Percentiles rank a stretch among this genome's conserved stretches.
phyloP scores from a whole-genome alignment of 1,284 basidiomycete genomes.

The Trichosporon asahii region DNA sequence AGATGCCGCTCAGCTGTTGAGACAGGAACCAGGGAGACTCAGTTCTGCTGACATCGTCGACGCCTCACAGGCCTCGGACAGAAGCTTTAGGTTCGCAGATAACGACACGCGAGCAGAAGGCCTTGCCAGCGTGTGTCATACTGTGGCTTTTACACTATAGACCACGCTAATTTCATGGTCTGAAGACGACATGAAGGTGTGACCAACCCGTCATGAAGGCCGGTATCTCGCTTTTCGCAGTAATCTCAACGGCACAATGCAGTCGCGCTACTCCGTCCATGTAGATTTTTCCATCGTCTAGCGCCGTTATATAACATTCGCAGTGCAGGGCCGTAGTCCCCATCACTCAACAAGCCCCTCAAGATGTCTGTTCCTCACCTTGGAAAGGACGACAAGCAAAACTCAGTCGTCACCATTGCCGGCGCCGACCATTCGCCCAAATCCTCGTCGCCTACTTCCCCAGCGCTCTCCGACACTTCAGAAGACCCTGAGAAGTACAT shows the following conservation, averaged over 20 bases:
- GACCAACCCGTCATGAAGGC: not conserved
- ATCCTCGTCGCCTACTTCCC: not conserved
- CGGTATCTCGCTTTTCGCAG: not conserved
- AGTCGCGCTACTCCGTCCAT: not conserved
- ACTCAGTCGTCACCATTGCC: not conserved
- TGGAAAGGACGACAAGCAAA: constrained; percentile 1
- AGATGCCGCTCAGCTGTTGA: not conserved
- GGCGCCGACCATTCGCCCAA: not conserved
- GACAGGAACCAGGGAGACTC: not conserved
- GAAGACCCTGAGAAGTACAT: not conserved
- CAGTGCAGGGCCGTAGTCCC: not conserved
- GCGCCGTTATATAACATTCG: not conserved
- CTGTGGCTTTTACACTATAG: not conserved
- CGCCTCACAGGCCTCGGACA: not conserved
- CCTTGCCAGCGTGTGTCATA: not conserved
- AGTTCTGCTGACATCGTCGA: not conserved
- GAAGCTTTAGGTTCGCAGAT: not conserved
- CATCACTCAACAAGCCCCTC: not conserved
- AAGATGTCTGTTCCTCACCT: constrained; percentile 5
- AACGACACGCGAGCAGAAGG: not conserved
- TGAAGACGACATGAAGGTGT: constrained; percentile 9
- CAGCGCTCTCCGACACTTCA: not conserved
- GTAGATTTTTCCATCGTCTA: not conserved
- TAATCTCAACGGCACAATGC: not conserved
- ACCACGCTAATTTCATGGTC: not conserved